Conservation (phyloP, 345 rosid species). For the Iberis pinnata region DNA sequence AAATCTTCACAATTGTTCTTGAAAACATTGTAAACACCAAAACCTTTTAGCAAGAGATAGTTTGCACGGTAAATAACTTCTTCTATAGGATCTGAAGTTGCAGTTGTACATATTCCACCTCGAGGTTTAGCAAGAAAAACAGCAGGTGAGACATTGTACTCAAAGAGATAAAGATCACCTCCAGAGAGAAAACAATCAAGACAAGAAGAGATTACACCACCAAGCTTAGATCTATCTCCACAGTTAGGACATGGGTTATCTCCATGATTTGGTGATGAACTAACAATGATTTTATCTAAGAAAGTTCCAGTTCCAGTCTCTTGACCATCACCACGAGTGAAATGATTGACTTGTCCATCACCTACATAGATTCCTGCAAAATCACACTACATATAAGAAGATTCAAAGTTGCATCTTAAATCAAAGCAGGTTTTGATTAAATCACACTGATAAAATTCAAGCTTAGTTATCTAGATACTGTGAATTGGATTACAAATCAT, state of each 20-base stretch:
- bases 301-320: conserved; percentile 74
- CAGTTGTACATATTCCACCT: conserved; percentile 75
- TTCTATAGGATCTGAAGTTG: conserved; percentile 51
- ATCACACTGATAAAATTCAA: neutral
- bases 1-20: conserved; percentile 85
- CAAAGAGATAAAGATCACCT: conserved; percentile 61
- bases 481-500: neutral
- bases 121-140: conserved; percentile 59
- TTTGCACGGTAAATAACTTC: conserved; percentile 55
- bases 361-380: conserved; percentile 62
- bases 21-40: conserved; percentile 64
- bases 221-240: conserved; percentile 42
- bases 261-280: conserved; percentile 38
- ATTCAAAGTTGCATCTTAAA: no score
- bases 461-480: neutral
- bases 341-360: conserved; percentile 71
- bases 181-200: conserved; percentile 65
- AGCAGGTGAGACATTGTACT: conserved; percentile 45
- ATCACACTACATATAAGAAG: no score
- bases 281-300: conserved; percentile 52
- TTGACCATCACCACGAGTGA: conserved; percentile 71
- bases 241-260: conserved; percentile 57
- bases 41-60: conserved; percentile 66
- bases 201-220: conserved; percentile 66
- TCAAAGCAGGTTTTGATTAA: neutral